Evolutionary conservation across 148 eudicot genomes (phyloP), one percentile per base, ranked within the genome.

Genomic region (Chenopodium berlandieri): DNA sequence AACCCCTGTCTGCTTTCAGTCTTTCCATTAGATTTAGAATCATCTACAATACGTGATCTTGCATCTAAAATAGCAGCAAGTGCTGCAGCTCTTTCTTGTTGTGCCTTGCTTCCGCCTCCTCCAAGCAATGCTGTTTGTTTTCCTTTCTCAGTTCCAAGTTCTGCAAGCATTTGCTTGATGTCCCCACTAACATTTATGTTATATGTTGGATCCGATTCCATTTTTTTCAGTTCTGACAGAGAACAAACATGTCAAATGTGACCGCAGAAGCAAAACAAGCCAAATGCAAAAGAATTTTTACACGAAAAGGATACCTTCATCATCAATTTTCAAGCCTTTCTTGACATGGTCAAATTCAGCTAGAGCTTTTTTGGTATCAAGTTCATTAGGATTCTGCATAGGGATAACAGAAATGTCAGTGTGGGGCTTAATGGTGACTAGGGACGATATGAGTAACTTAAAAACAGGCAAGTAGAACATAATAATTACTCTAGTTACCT

Each of bases 91-190:
- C 99, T 90, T 90, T 95, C 97, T 84, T 90, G 86, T 76, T 87
- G 92, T 44, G 98, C 98, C 89, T 94, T 96, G 88, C 82, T 90
- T 84, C 99, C 99, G 78, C 99, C 98, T 44, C 99, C 99, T 81
- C 99, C 99, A 79, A 88, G 97, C 48, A 91, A 82, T 75, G 98
- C 98, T 76, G 96, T 88, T 84, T 92, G 91, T 77, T 88, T 90
- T 73, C 85, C 99, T 44, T 86, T 96, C 76, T 96, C 98, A 72
- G 98, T 96, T 78, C 98, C 98, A 83, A 96, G 98, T 85, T 94
- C 98, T 84, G 93, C 92, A 37, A 96, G 91, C 99, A 96, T 96
- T 85, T 89, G 93, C 88, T 94, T 96, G 63, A 96, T 92, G 87
- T 96, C 99, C 63, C 99, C 99, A 75, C 81, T 83, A 69, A 89